Base-by-base conservation (phyloP, 352 stramenopile genomes). In the Phytophthora aleatoria region DNA sequence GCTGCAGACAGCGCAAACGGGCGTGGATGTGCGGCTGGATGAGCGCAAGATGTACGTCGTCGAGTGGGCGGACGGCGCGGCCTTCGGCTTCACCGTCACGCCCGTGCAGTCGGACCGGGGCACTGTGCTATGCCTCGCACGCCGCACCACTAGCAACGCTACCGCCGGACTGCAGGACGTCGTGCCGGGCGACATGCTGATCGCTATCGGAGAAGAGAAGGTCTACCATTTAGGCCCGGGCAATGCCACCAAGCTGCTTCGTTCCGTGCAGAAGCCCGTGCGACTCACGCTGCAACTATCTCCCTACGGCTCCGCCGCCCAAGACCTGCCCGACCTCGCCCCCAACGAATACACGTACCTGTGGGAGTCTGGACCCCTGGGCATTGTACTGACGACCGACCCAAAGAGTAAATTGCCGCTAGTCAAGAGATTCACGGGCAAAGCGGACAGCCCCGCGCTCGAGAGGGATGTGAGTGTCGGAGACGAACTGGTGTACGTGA, bases 261-360 rank as follows among this genome's bases (percentile, higher is more conserved):
- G 84, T 1, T 81, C 71, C 0, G 81, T 92, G 20, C 66, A 67
- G 8, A 94, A 92, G 63, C 86, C 86, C 42, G 80, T 94, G 55
- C 72, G 69, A 1, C 53, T 94, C 10, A 90, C 76, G 39, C 56
- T 94, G 39, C 86, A 94, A 58, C 51, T 90, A 9, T 87, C 75
- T 8, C 83, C 83, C 4, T 91, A 85, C 60, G 76, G 79, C 30
- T 48, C 57, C n/a, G 47, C 71, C 12, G 68, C 71, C 15, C 83
- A 87, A 48, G 71, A 76, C 44, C 59, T 92, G 12, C 81, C 83
- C 0, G 69, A 79, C 30, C 59, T 87, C 6, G 81, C 83, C 35
- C 72, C 83, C 36, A 92, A 94, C 45, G 86, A 94, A 61, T 94
- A 90, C 74, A 79, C 89, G 58, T 94, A 91, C 59, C 35, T 83